A percentile compares a stretch with the other conserved stretches of the same genome.
Evolutionary conservation across 1,139 yeast genomes (phyloP).

Genomic region (Geotrichum siamense): DNA sequence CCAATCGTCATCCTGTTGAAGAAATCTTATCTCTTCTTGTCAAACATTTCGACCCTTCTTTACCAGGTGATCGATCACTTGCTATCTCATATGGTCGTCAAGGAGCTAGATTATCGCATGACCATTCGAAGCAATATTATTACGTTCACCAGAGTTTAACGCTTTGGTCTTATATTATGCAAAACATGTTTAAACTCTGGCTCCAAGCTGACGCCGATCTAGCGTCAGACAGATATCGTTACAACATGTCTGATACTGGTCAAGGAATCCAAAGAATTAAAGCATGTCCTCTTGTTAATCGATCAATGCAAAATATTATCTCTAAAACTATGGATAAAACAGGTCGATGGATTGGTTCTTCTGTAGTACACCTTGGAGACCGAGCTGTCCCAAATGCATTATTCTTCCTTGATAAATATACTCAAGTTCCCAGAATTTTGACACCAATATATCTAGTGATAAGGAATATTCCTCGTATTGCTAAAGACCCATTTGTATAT

Average conservation of each 20-base stretch:
- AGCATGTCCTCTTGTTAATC: constrained; percentile 56
- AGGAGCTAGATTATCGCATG: constrained; percentile 64
- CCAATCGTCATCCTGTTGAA: constrained; percentile 57
- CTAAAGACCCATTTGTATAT: constrained; percentile 43
- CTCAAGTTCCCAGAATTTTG: constrained; percentile 65
- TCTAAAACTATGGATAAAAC: constrained; percentile 53
- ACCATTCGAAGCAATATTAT: constrained; percentile 58
- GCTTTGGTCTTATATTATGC: constrained; percentile 65
- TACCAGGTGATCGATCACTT: constrained; percentile 38
- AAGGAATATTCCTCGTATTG: constrained; percentile 43
- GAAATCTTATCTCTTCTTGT: constrained; percentile 52
- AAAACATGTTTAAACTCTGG: constrained; percentile 69
- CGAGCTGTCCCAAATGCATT: constrained; percentile 73
- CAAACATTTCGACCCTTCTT: constrained; percentile 33
- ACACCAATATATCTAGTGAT: constrained; percentile 59
- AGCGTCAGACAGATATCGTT: constrained; percentile 40
- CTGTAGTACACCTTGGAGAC: constrained; percentile 70
- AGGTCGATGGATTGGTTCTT: constrained; percentile 66
- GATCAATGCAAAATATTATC: constrained; percentile 60
- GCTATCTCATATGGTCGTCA: constrained; percentile 56
- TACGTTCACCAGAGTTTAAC: constrained; percentile 64
- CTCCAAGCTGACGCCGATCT: constrained; percentile 63
- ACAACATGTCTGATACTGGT: constrained; percentile 61
- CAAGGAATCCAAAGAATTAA: constrained; percentile 71
- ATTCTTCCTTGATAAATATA: constrained; percentile 65